Evolutionary conservation across 2,329 filamentous ascomycete species (phyloP).

Genomic region (Penicillium sp.): DNA sequence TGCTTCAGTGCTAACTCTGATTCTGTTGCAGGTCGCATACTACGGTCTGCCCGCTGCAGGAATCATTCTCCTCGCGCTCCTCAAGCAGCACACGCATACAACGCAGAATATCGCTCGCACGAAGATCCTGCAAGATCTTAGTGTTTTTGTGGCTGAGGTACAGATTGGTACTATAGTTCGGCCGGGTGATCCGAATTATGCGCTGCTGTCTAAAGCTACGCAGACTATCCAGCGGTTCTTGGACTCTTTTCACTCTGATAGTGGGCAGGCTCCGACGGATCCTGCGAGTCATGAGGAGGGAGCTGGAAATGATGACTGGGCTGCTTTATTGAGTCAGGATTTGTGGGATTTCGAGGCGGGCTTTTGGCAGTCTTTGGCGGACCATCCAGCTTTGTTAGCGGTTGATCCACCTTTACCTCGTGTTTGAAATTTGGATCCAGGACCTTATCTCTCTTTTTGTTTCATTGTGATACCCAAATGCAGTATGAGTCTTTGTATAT

Average conservation of each 20-base stretch:
- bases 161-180: constrained; percentile 26
- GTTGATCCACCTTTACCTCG: constrained; percentile 21
- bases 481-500: neutral
- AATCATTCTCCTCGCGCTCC: constrained; percentile 29
- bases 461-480: neutral
- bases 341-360: constrained; percentile 29
- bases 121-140: constrained; percentile 25
- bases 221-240: constrained; percentile 27
- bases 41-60: constrained; percentile 32
- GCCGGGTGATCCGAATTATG: constrained; percentile 26
- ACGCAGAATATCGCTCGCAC: constrained; percentile 14
- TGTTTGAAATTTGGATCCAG: constrained; percentile 3
- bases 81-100: constrained; percentile 20
- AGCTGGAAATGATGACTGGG: constrained; percentile 19
- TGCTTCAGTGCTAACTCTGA: neutral
- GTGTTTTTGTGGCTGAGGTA: constrained; percentile 30
- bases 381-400: constrained; percentile 26
- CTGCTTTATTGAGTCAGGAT: constrained; percentile 22
- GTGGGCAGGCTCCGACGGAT: constrained; percentile 6
- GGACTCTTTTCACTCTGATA: constrained; percentile 23
- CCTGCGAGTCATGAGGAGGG: constrained; percentile 9
- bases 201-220: constrained; percentile 24
- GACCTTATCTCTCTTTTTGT: neutral
- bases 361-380: constrained; percentile 29
- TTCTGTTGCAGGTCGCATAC: constrained; percentile 22